Percentiles rank a stretch among this genome's conserved stretches.
phyloP scores from a whole-genome alignment of 441 rosid genomes.

The Eruca vesicaria region DNA sequence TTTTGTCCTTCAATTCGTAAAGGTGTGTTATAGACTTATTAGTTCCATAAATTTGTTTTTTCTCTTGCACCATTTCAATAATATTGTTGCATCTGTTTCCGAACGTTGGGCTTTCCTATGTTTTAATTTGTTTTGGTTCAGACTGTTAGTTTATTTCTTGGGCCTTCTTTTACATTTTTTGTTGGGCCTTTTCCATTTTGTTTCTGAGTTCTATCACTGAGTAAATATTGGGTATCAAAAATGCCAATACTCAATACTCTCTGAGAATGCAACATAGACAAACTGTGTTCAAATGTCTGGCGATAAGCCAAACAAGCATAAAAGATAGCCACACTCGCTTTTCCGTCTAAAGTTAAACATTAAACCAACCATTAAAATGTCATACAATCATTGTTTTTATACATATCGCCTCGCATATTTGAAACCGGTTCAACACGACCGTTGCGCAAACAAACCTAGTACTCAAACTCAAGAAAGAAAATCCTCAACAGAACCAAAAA shows the following conservation, averaged over 20 bases:
- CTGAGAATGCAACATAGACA: background rate
- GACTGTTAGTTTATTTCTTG: background rate
- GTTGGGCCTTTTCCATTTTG: background rate
- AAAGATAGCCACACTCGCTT: background rate
- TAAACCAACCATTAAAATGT: constrained; percentile 21
- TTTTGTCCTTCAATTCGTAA: no score
- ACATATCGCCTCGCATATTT: constrained; percentile 19
- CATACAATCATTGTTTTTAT: constrained; percentile 30
- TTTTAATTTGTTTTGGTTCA: background rate
- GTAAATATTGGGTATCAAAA: background rate
- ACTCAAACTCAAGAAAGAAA: constrained; percentile 14
- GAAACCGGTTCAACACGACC: constrained; percentile 20
- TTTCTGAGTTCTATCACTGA: background rate
- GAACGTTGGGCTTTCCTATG: background rate
- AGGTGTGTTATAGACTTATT: no score
- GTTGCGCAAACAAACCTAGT: constrained; percentile 18
- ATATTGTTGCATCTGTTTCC: no score
- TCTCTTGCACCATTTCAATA: no score
- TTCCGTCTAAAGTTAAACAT: constrained; percentile 17
- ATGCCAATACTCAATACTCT: background rate
- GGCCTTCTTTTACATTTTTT: background rate
- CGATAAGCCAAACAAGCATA: constrained; percentile 2
- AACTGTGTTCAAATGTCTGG: no score
- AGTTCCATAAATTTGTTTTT: no score
- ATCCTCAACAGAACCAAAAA: constrained; percentile 7